phyloP scores from a whole-genome alignment of 768 basidiomycete genomes.

The Porphyrellus cyaneotinctus region DNA sequence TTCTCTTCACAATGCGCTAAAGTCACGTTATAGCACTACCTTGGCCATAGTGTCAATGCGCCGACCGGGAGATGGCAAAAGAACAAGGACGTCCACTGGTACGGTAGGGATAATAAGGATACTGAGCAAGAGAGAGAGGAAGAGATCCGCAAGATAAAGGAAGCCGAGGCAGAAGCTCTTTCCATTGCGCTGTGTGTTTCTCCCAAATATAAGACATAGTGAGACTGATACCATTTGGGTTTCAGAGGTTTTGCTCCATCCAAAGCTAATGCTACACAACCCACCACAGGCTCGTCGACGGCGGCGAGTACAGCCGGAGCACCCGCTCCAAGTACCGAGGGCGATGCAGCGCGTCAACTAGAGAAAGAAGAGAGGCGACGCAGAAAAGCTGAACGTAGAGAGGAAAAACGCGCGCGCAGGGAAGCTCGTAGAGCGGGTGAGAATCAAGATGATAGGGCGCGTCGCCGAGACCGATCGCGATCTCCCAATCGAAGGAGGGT shows the following conservation, averaged over 20 bases:
- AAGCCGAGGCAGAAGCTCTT: conserved; percentile 86
- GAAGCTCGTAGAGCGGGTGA: conserved; percentile 42
- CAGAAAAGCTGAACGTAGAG: conserved; percentile 53
- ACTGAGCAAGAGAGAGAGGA: conserved; percentile 50
- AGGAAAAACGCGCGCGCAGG: conserved; percentile 55
- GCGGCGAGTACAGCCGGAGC: conserved; percentile 13
- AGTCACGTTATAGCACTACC: conserved; percentile 64
- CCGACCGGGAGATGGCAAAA: conserved; percentile 97
- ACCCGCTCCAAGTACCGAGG: conserved; percentile 21
- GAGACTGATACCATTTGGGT: conserved; percentile 10
- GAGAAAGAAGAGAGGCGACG: conserved; percentile 50
- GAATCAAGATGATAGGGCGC: conserved; percentile 26
- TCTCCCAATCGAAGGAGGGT: conserved; percentile 29
- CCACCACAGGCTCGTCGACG: conserved; percentile 17
- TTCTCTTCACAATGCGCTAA: neutral
- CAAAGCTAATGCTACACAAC: conserved; percentile 31
- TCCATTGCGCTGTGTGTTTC: conserved; percentile 68
- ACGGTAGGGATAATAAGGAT: conserved; percentile 56
- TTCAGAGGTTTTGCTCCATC: conserved; percentile 71
- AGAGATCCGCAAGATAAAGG: conserved; percentile 80
- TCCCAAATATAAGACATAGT: neutral
- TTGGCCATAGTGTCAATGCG: conserved; percentile 92
- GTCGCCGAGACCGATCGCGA: conserved; percentile 31
- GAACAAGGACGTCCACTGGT: conserved; percentile 97
- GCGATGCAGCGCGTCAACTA: conserved; percentile 30